These are phyloP conservation scores for Chlorella sp. DNA, from an alignment of 139 green algal species.

Conservation along the genomic window DNA sequence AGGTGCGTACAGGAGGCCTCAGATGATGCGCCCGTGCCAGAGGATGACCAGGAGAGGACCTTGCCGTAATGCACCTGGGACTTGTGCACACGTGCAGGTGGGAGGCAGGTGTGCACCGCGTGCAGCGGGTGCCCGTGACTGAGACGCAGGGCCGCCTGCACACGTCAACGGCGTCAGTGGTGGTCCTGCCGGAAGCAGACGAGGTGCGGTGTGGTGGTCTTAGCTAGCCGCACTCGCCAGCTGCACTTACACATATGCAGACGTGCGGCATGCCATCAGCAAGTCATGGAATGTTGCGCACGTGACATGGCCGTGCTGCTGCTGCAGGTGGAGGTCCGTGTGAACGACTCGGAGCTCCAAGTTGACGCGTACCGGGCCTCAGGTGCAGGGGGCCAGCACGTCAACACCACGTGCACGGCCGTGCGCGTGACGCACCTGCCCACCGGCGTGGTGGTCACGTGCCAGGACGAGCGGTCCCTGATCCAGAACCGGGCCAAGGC, in stretches of 20 bases:
- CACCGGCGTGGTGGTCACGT: slow-evolving; percentile 54
- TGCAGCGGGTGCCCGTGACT: slow-evolving; percentile 88
- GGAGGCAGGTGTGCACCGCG: slow-evolving; percentile 90
- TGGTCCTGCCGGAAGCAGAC: slow-evolving; percentile 74
- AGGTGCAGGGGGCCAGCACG: slow-evolving; percentile 61
- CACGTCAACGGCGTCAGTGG: slow-evolving; percentile 87
- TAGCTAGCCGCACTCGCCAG: too few species aligned
- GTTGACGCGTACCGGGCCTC: slow-evolving; percentile 46
- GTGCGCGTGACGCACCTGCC: slow-evolving; percentile 63
- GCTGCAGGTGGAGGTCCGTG: slow-evolving; percentile 32
- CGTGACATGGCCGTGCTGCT: too few species aligned
- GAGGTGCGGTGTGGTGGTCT: too few species aligned
- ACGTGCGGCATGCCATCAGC: too few species aligned
- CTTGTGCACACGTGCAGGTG: slow-evolving; percentile 34
- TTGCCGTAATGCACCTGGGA: not conserved
- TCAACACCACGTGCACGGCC: slow-evolving; percentile 65
- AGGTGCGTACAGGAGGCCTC: not conserved
- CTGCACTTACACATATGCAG: too few species aligned
- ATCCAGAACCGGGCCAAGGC: slow-evolving; percentile 77
- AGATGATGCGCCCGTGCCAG: not conserved
- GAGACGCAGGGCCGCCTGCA: slow-evolving; percentile 84
- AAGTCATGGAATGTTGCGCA: too few species aligned
- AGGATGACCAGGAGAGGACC: not conserved
- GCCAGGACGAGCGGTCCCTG: slow-evolving; percentile 88
- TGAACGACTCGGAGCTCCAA: slow-evolving; percentile 33